Base-by-base conservation (phyloP, 106 monocot genomes). In the Dioscorea alata region DNA sequence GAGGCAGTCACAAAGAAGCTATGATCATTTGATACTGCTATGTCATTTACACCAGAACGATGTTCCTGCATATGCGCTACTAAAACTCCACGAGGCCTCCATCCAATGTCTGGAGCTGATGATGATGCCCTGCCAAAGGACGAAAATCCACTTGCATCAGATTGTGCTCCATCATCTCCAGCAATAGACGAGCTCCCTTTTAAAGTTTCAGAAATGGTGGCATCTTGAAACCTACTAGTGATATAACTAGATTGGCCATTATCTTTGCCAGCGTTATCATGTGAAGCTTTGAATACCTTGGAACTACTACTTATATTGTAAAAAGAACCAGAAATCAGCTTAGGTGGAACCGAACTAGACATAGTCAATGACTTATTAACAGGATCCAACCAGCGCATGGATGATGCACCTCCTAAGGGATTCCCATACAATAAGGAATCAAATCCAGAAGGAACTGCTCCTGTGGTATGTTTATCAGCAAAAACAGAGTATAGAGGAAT, bases 11-110 rank as follows among this genome's bases (percentile, higher is more conserved):
- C 78, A 73, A 97, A 92, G 51, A 97, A 97, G 19, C 78, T 79
- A 12, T 97, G 71, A 60, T 97, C 97, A 79, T 80, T 84, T 58
- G 97, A 89, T 69, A 84, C 68, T 2, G 89, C 84, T 62, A 97
- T 79, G 60, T 89, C 97, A 80, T 97, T 97, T 33, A 97, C 84
- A 67, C 89, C 82, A 71, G 86, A 80, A 61, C 73, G 86, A 25
- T 97, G 97, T 70, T 97, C 97, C 60, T 92, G 92, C 52, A 97
- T 80, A 83, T 97, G 97, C 35, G 89, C 97, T 49, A 92, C 84
- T 49, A 97, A 72, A 49, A 92, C 97, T 63, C 97, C 97, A 68
- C 86, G 81, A 61, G 92, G 92, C 65, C 64, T 92, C 97, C 97
- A 97, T 35, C 89, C 92, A 66, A 73, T 65, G 63, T 89, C 93